Percentiles rank a stretch among this genome's conserved stretches.
These are phyloP conservation scores for Hygrophorus russula DNA, from an alignment of 768 basidiomycete species.

Conservation along the genomic window DNA sequence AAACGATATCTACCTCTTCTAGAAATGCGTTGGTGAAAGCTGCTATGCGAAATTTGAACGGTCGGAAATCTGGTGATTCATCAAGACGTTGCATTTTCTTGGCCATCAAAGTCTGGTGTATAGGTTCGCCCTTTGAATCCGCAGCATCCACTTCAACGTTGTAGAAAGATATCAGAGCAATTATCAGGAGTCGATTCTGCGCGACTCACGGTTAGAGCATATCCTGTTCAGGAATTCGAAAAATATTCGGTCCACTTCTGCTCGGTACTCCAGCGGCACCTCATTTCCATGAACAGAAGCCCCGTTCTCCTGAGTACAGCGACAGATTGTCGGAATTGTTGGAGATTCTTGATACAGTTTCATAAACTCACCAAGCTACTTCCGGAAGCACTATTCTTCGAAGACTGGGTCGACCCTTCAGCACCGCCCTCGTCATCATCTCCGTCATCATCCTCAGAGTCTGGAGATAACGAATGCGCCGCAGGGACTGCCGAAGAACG, in stretches of 20 bases:
- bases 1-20: slow-evolving; percentile 57
- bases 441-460: slow-evolving; percentile 41
- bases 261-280: slow-evolving; percentile 69
- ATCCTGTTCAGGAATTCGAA: slow-evolving; percentile 78
- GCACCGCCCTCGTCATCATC: slow-evolving; percentile 32
- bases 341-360: not conserved
- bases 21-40: slow-evolving; percentile 95
- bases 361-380: not conserved
- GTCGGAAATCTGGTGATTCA: slow-evolving; percentile 92
- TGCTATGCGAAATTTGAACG: slow-evolving; percentile 98
- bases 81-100: slow-evolving; percentile 98
- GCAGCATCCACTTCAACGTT: slow-evolving; percentile 67
- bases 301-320: not conserved
- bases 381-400: slow-evolving; percentile 10
- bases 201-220: slow-evolving; percentile 75
- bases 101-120: slow-evolving; percentile 97
- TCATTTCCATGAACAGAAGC: slow-evolving; percentile 22
- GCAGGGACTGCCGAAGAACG: not conserved
- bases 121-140: slow-evolving; percentile 91
- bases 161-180: slow-evolving; percentile 2
- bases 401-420: slow-evolving; percentile 13
- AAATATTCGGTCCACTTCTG: slow-evolving; percentile 84
- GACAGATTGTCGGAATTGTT: not conserved
- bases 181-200: slow-evolving; percentile 7
- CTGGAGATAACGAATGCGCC: slow-evolving; percentile 15